Conservation (phyloP, 352 stramenopile species). For the Paralagenidium karlingii region DNA sequence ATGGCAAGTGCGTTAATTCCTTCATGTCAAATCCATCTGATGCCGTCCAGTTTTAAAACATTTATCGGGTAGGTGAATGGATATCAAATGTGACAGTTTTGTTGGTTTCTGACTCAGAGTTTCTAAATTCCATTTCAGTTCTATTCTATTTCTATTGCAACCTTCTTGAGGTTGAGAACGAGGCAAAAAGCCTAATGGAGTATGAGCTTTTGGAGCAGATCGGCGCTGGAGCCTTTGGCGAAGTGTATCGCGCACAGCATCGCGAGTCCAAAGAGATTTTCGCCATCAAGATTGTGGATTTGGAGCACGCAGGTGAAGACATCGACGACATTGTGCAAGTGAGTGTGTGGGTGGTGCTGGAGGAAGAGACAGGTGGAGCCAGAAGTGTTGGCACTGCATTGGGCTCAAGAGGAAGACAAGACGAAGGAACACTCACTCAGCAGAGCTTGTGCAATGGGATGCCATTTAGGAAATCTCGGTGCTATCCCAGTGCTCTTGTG, state of each 20-base stretch:
- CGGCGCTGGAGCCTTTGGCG: constrained; percentile 64
- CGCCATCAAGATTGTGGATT: constrained; percentile 77
- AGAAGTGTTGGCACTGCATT: background rate
- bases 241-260: constrained; percentile 70
- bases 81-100: too few species aligned
- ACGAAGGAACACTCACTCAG: background rate
- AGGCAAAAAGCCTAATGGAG: too few species aligned
- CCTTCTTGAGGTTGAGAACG: too few species aligned
- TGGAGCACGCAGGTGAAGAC: constrained; percentile 73
- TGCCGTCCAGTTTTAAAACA: too few species aligned
- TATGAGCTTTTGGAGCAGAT: constrained; percentile 76
- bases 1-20: too few species aligned
- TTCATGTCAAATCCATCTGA: too few species aligned
- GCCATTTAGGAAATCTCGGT: constrained; percentile 78
- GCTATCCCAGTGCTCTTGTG: constrained; percentile 79
- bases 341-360: too few species aligned
- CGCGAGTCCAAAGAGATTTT: constrained; percentile 53
- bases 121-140: too few species aligned
- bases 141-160: too few species aligned
- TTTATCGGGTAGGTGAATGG: too few species aligned
- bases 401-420: background rate
- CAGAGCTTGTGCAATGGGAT: background rate
- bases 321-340: constrained; percentile 82
- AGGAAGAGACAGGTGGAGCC: background rate
- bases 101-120: too few species aligned